Percentiles rank a stretch among this genome's conserved stretches.
Conservation (phyloP, 345 rosid genomes). For the Moricandia arvensis region DNA sequence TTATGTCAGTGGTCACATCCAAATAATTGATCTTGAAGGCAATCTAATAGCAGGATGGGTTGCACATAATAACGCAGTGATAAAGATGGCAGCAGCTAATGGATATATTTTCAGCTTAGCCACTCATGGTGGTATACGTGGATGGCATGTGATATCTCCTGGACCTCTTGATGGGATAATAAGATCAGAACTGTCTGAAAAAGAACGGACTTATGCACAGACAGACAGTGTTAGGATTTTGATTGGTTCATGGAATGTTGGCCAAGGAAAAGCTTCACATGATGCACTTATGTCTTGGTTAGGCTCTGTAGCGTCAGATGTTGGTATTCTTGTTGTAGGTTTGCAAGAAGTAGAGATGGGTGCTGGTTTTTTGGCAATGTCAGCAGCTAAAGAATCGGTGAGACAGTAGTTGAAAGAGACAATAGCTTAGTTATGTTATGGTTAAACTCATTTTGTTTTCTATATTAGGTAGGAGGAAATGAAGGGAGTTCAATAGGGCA, state of each 20-base stretch:
- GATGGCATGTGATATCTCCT: constrained; percentile 86
- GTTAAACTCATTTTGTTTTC: constrained; percentile 13
- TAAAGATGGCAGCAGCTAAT: constrained; percentile 73
- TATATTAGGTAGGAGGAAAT: constrained; percentile 89
- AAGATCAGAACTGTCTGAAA: constrained; percentile 60
- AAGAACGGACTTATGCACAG: constrained; percentile 61
- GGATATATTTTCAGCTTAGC: constrained; percentile 85
- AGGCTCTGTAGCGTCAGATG: constrained; percentile 80
- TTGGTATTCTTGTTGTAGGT: constrained; percentile 91
- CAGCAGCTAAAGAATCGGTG: constrained; percentile 99
- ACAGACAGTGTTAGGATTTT: constrained; percentile 61
- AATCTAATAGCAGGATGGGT: constrained; percentile 79
- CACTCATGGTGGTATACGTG: constrained; percentile 98
- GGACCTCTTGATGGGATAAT: constrained; percentile 75
- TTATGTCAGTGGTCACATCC: constrained; percentile 83
- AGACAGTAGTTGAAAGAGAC: constrained; percentile 37
- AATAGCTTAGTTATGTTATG: not conserved
- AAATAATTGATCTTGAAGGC: constrained; percentile 86
- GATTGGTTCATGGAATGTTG: constrained; percentile 97
- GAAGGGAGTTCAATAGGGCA: constrained; percentile 97
- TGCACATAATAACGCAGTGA: constrained; percentile 80
- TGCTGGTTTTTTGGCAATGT: constrained; percentile 98
- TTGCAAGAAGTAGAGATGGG: constrained; percentile 99
- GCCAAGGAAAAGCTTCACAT: constrained; percentile 90
- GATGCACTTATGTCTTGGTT: constrained; percentile 87